Percentiles rank a stretch among this genome's conserved stretches.
phyloP scores from a whole-genome alignment of 2,329 filamentous ascomycete species.

The Microcyclospora tardicrescens region DNA sequence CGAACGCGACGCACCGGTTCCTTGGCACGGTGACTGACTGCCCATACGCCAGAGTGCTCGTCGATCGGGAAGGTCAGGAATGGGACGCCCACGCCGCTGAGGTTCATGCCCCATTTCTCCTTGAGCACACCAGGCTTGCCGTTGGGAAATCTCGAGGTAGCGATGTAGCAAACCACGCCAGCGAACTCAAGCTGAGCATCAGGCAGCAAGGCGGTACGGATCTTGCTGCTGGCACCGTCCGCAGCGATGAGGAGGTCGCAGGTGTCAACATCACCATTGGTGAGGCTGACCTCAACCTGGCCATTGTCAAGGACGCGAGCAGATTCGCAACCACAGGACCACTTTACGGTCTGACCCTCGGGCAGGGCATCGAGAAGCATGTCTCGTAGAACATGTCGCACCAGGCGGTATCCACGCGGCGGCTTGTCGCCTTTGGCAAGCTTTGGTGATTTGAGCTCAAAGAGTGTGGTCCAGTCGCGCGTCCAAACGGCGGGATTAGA shows the following conservation, averaged over 20 bases:
- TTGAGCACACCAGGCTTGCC: constrained; percentile 3
- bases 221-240: constrained; percentile 9
- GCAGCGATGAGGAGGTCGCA: constrained; percentile 9
- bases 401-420: background rate
- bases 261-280: constrained; percentile 1
- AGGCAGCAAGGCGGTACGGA: constrained; percentile 3
- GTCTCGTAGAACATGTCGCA: constrained; percentile 1
- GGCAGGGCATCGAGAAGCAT: constrained; percentile 1
- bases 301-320: constrained; percentile 1
- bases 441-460: background rate
- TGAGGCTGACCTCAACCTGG: constrained; percentile 1
- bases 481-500: background rate
- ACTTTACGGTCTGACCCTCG: background rate
- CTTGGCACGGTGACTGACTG: constrained; percentile 23
- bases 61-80: constrained; percentile 37
- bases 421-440: background rate
- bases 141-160: constrained; percentile 3
- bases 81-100: constrained; percentile 23
- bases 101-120: constrained; percentile 9
- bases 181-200: constrained; percentile 4
- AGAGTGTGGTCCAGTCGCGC: background rate
- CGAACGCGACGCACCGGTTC: constrained; percentile 3
- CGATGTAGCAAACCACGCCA: constrained; percentile 4
- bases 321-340: constrained; percentile 1
- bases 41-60: constrained; percentile 30